phyloP scores from a whole-genome alignment of 1,139 yeast genomes.

The Hanseniaspora uvarum region DNA sequence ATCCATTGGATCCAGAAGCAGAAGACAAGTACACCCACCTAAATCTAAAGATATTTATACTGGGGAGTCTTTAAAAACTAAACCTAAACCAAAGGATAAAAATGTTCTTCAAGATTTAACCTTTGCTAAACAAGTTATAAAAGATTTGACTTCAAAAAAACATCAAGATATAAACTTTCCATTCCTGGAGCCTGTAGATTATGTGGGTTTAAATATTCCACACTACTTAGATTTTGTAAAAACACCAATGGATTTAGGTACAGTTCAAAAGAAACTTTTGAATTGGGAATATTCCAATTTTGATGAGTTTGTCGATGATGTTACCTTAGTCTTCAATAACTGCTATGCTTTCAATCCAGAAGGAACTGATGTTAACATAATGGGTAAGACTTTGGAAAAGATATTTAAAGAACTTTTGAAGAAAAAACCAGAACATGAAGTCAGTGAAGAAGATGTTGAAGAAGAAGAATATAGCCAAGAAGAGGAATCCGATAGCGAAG shows the following conservation, averaged over 20 bases:
- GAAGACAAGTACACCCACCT: slow-evolving; percentile 94
- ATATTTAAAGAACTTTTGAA: slow-evolving; percentile 83
- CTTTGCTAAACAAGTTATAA: slow-evolving; percentile 71
- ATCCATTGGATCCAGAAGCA: slow-evolving; percentile 16
- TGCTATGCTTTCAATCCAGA: slow-evolving; percentile 92
- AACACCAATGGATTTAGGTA: slow-evolving; percentile 90
- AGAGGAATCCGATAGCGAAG: slow-evolving; percentile 48
- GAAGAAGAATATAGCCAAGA: slow-evolving; percentile 36
- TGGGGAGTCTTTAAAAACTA: slow-evolving; percentile 44
- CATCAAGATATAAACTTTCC: slow-evolving; percentile 81
- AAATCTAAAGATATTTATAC: slow-evolving; percentile 80
- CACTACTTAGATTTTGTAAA: slow-evolving; percentile 75
- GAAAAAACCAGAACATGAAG: slow-evolving; percentile 61
- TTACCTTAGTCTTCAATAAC: slow-evolving; percentile 71
- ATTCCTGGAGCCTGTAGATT: slow-evolving; percentile 87
- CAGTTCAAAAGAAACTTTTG: slow-evolving; percentile 66
- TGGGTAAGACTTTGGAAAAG: slow-evolving; percentile 87
- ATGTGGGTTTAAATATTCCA: slow-evolving; percentile 87
- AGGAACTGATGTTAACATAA: slow-evolving; percentile 85
- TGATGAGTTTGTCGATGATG: slow-evolving; percentile 75
- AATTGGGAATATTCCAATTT: slow-evolving; percentile 84
- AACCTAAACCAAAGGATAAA: slow-evolving; percentile 71
- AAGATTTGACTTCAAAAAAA: slow-evolving; percentile 74
- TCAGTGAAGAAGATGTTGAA: slow-evolving; percentile 25
- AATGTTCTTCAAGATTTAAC: slow-evolving; percentile 83